A percentile compares a stretch with the other conserved stretches of the same genome.
phyloP scores from a whole-genome alignment of 2,329 filamentous ascomycete species.

The Colletotrichum ledebouriae region DNA sequence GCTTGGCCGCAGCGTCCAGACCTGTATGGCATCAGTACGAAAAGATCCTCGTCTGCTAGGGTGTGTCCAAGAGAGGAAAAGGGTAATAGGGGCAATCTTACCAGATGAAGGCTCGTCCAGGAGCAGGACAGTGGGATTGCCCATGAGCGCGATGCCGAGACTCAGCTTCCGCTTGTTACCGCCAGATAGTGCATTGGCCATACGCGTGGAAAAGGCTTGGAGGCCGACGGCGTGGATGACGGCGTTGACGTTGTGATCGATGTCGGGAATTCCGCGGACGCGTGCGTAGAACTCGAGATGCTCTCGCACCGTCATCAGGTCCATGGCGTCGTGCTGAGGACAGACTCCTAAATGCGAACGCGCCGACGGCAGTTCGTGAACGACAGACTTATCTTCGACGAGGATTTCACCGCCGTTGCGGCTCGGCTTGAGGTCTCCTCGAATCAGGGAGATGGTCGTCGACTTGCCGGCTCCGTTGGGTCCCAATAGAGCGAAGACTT shows the following conservation, averaged over 20 bases:
- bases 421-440: conserved; percentile 86
- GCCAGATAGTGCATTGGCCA: conserved; percentile 84
- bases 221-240: conserved; percentile 88
- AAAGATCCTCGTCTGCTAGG: too few relatives aligned
- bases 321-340: conserved; percentile 89
- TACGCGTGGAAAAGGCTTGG: conserved; percentile 75
- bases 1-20: conserved; percentile 90
- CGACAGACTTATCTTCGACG: conserved; percentile 83
- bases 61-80: too few relatives aligned
- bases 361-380: conserved; percentile 77
- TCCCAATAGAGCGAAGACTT: conserved; percentile 90
- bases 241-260: conserved; percentile 82
- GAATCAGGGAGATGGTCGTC: conserved; percentile 88
- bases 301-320: conserved; percentile 89
- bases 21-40: too few relatives aligned
- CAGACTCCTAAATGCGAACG: conserved; percentile 89
- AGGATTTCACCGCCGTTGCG: conserved; percentile 81
- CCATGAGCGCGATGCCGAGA: conserved; percentile 91
- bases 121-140: conserved; percentile 87
- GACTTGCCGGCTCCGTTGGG: conserved; percentile 94
- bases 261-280: conserved; percentile 81
- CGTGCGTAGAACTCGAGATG: conserved; percentile 91
- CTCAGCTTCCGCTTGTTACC: conserved; percentile 95
- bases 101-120: conserved; percentile 92
- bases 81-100: too few relatives aligned